Percentiles rank a stretch among this genome's conserved stretches.
Conservation (phyloP, 805 yeast species). For the Metschnikowia lunata region DNA sequence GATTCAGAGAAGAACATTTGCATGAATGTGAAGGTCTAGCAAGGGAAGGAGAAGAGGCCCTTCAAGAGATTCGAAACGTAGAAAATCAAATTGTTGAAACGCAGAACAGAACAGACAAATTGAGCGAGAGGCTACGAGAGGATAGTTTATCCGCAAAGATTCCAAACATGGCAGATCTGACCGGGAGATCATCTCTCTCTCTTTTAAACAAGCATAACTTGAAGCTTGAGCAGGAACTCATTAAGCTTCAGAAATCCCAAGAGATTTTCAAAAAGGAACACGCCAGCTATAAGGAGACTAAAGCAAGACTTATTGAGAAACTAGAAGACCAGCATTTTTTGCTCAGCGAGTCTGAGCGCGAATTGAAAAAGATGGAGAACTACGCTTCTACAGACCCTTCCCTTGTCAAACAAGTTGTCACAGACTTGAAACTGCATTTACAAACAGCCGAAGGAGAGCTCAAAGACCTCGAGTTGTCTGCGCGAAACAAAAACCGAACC, state of each 20-base stretch:
- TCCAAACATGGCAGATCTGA: slow-evolving; percentile 5
- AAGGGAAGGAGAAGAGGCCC: slow-evolving; percentile 46
- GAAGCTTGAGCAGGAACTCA: slow-evolving; percentile 57
- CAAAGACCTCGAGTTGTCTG: slow-evolving; percentile 35
- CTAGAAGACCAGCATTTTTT: slow-evolving; percentile 59
- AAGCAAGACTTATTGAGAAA: slow-evolving; percentile 51
- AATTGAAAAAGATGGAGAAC: slow-evolving; percentile 53
- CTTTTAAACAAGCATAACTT: slow-evolving; percentile 44
- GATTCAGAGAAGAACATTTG: slow-evolving; percentile 75
- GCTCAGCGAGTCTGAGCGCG: slow-evolving; percentile 52
- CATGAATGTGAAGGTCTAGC: slow-evolving; percentile 64
- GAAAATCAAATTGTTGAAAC: slow-evolving; percentile 19
- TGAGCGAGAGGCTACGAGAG: slow-evolving; percentile 23
- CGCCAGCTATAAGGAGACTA: slow-evolving; percentile 58
- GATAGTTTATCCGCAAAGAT: slow-evolving; percentile 17
- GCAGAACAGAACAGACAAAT: slow-evolving; percentile 7
- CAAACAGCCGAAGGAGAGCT: slow-evolving; percentile 27
- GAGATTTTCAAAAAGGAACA: slow-evolving; percentile 60
- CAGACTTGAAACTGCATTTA: slow-evolving; percentile 47
- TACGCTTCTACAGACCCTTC: slow-evolving; percentile 61
- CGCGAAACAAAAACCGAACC: slow-evolving; percentile 49
- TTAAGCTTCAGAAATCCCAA: slow-evolving; percentile 56
- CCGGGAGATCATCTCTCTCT: slow-evolving; percentile 29
- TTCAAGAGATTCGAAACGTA: slow-evolving; percentile 36
- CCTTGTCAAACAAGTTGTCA: slow-evolving; percentile 47